A percentile compares a stretch with the other conserved stretches of the same genome.
phyloP scores from a whole-genome alignment of 257 asterid species.

The Solanum etuberosum region DNA sequence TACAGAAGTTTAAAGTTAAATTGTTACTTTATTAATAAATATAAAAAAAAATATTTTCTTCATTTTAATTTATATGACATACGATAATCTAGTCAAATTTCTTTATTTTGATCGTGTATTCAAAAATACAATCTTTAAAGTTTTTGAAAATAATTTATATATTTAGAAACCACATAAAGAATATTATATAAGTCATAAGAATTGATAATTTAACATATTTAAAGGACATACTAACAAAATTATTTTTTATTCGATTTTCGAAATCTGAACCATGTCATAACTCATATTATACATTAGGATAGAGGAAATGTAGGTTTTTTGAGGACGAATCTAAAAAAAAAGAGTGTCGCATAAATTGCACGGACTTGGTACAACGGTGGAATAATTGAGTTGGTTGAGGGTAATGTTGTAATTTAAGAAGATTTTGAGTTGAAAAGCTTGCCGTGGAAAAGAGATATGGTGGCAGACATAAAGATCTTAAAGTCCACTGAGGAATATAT shows the following conservation, averaged over 20 bases:
- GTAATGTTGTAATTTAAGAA: constrained; percentile 4
- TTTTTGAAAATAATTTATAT: not conserved
- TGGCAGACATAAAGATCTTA: constrained; percentile 43
- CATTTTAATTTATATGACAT: not conserved
- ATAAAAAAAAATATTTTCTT: not conserved
- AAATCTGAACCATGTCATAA: not conserved
- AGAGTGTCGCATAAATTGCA: not conserved
- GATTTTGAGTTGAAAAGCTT: not conserved
- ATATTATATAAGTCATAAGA: not conserved
- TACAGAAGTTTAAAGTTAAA: not conserved
- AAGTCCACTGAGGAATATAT: constrained; percentile 11
- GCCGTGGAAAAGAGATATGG: constrained; percentile 1
- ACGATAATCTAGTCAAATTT: not conserved
- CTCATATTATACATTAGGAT: not conserved
- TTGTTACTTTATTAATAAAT: not conserved
- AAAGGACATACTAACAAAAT: not conserved
- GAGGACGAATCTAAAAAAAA: not conserved
- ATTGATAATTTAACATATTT: not conserved
- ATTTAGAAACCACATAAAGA: not conserved
- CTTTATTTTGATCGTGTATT: not conserved
- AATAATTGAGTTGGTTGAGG: not conserved
- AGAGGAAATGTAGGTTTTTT: not conserved
- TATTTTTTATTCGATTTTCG: not conserved
- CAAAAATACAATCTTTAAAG: not conserved
- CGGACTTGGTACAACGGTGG: not conserved